Percentiles rank a stretch among this genome's conserved stretches.
phyloP scores from a whole-genome alignment of 768 basidiomycete genomes.

The Hypholoma sublateritium region DNA sequence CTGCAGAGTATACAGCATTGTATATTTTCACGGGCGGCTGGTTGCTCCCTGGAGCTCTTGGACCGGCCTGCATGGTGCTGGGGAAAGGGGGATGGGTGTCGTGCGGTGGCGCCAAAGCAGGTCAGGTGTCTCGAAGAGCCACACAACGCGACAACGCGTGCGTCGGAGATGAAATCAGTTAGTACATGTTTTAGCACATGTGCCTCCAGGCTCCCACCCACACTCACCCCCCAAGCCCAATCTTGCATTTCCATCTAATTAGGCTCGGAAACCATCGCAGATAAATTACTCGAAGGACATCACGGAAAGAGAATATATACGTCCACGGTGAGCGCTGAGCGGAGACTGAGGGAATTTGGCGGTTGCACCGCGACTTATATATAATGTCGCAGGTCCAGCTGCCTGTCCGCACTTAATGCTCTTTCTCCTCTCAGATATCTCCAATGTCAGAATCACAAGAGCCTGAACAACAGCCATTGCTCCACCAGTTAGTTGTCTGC shows the following conservation, averaged over 20 bases:
- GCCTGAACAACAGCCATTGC: constrained; percentile 42
- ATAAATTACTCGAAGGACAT: background rate
- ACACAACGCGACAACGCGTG: constrained; percentile 40
- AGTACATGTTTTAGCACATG: background rate
- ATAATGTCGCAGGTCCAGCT: background rate
- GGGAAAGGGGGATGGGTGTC: constrained; percentile 27
- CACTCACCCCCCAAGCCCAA: background rate
- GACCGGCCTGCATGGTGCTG: constrained; percentile 47
- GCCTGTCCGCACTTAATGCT: constrained; percentile 4
- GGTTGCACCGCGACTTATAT: background rate
- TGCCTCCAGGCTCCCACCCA: no score
- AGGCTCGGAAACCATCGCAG: background rate
- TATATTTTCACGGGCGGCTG: constrained; percentile 80
- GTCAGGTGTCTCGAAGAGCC: constrained; percentile 31
- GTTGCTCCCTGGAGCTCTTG: constrained; percentile 39
- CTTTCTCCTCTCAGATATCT: constrained; percentile 2
- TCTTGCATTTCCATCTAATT: background rate
- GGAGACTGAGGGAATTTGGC: constrained; percentile 5
- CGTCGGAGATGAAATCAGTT: constrained; percentile 30
- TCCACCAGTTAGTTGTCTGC: constrained; percentile 35
- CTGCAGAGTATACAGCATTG: constrained; percentile 90
- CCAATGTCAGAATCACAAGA: constrained; percentile 37
- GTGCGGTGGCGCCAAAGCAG: constrained; percentile 24
- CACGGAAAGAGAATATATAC: background rate
- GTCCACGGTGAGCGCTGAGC: background rate